Percentiles rank a stretch among this genome's conserved stretches.
These are phyloP conservation scores for Lodderomyces parapsilosis DNA, from an alignment of 1,139 yeast species.

Conservation along the genomic window DNA sequence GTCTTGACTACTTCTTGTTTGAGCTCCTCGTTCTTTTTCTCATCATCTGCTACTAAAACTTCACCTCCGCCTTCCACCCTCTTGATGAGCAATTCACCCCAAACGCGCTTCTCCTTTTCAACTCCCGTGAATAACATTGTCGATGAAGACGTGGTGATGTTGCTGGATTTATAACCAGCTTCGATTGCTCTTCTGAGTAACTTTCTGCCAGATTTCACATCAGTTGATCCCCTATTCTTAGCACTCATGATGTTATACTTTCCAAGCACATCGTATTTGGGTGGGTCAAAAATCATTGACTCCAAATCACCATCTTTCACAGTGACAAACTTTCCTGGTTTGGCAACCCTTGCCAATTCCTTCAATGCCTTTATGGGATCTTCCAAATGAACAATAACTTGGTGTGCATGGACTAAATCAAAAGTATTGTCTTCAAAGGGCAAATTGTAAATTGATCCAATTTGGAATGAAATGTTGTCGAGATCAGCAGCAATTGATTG, in stretches of 20 bases:
- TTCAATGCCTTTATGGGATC: slow-evolving; percentile 29
- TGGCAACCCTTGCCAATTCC: slow-evolving; percentile 34
- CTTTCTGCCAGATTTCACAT: slow-evolving; percentile 18
- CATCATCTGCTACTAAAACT: slow-evolving; percentile 11
- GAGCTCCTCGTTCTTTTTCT: slow-evolving; percentile 9
- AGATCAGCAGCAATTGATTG: slow-evolving; percentile 9
- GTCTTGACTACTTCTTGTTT: slow-evolving; percentile 10
- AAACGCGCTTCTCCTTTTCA: slow-evolving; percentile 9
- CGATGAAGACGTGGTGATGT: slow-evolving; percentile 15
- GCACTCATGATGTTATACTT: slow-evolving; percentile 11
- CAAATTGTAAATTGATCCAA: slow-evolving; percentile 30
- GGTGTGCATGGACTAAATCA: slow-evolving; percentile 39
- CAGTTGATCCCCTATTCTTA: slow-evolving; percentile 14
- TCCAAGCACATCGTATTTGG: slow-evolving; percentile 15
- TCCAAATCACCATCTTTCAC: slow-evolving; percentile 31
- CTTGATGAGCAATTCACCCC: slow-evolving; percentile 13
- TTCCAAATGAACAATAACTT: slow-evolving; percentile 37
- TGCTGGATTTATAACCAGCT: slow-evolving; percentile 18
- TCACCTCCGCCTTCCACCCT: slow-evolving; percentile 16
- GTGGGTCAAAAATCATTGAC: slow-evolving; percentile 20
- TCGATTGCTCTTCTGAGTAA: slow-evolving; percentile 17
- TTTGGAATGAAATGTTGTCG: slow-evolving; percentile 25
- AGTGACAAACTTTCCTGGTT: slow-evolving; percentile 38
- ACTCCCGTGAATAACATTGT: slow-evolving; percentile 17
- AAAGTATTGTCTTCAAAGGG: slow-evolving; percentile 35